These are phyloP conservation scores for Tulasnella sp. DNA, from an alignment of 768 basidiomycete genomes.

Conservation along the genomic window DNA sequence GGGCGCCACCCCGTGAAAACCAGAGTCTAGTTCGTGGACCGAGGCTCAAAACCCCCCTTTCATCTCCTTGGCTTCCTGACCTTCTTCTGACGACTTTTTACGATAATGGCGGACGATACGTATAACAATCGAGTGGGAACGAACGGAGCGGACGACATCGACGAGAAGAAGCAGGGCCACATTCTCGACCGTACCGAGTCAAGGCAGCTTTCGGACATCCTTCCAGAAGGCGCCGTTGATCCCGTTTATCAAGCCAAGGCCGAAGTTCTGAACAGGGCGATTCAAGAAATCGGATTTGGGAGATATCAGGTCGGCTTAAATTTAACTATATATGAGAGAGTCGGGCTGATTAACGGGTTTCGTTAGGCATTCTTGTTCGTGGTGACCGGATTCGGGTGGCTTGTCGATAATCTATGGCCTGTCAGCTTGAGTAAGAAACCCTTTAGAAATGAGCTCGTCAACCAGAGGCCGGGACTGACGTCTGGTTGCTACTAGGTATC, in stretches of 20 bases:
- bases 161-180: conserved; percentile 3
- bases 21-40: not conserved
- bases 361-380: conserved; percentile 51
- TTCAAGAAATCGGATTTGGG: conserved; percentile 74
- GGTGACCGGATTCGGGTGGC: conserved; percentile 76
- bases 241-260: conserved; percentile 65
- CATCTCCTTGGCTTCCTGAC: not conserved
- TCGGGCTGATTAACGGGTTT: not conserved
- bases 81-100: not conserved
- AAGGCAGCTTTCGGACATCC: conserved; percentile 34
- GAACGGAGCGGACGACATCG: not conserved
- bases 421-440: conserved; percentile 47
- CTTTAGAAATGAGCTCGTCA: conserved; percentile 48
- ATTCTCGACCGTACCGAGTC: conserved; percentile 3
- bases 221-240: conserved; percentile 49
- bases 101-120: not conserved
- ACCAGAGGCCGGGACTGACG: conserved; percentile 52
- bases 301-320: conserved; percentile 52
- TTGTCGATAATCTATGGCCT: conserved; percentile 75
- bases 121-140: not conserved
- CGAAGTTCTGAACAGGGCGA: conserved; percentile 58
- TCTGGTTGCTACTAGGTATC: conserved; percentile 49
- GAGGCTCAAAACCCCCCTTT: not conserved
- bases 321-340: no score
- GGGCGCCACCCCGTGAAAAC: not conserved